These are phyloP conservation scores for Amoebophrya sp. DNA, from an alignment of 169 alveolate genomes.

Conservation along the genomic window DNA sequence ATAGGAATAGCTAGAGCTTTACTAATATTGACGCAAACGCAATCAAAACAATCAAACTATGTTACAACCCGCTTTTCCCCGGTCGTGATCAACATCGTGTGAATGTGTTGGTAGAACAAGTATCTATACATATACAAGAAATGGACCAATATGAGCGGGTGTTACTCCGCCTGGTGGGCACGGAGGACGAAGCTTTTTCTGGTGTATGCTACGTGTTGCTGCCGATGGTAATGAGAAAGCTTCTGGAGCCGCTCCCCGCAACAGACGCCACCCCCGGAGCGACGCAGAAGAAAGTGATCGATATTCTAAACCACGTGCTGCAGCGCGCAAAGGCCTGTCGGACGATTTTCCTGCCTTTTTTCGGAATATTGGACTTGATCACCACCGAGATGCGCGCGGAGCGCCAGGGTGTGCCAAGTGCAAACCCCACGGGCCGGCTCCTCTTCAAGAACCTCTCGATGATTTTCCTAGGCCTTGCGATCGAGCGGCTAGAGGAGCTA, in stretches of 20 bases:
- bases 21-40: too few species aligned
- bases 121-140: too few species aligned
- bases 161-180: background rate
- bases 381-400: background rate
- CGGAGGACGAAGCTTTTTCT: background rate
- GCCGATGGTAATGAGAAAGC: background rate
- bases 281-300: background rate
- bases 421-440: too few species aligned
- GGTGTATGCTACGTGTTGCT: background rate
- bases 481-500: background rate
- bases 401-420: too few species aligned
- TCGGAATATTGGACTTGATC: background rate
- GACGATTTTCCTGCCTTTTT: background rate
- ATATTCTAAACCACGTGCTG: background rate
- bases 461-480: background rate
- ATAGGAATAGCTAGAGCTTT: too few species aligned
- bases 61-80: too few species aligned
- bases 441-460: background rate
- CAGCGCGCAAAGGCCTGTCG: background rate
- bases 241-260: background rate
- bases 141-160: conserved; percentile 7
- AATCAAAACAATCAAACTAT: too few species aligned
- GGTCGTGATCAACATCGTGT: too few species aligned
- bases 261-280: background rate
- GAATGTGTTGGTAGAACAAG: too few species aligned